Conservation (phyloP, 2,329 filamentous ascomycete species). For the Alternaria alternata region DNA sequence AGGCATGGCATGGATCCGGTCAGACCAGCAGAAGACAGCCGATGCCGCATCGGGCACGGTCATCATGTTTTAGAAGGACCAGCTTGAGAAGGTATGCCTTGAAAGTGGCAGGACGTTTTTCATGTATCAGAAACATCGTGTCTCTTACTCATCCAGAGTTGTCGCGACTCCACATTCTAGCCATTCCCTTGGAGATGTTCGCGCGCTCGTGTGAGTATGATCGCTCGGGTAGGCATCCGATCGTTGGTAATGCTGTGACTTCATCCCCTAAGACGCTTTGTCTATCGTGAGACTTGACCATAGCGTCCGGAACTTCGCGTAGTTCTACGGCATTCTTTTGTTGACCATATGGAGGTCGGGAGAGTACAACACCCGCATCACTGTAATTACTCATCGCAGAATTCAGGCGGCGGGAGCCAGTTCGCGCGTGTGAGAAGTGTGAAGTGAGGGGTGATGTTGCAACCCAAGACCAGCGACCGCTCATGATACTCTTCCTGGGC, state of each 20-base stretch:
- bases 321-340: slow-evolving; percentile 6
- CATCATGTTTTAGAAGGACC: background rate
- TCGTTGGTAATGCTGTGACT: slow-evolving; percentile 25
- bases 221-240: slow-evolving; percentile 27
- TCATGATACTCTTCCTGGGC: slow-evolving; percentile 14
- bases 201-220: slow-evolving; percentile 8
- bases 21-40: slow-evolving; percentile 27
- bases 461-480: slow-evolving; percentile 15
- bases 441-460: slow-evolving; percentile 4
- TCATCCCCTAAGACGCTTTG: background rate
- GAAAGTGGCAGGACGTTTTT: background rate
- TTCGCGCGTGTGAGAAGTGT: slow-evolving; percentile 9
- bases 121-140: background rate
- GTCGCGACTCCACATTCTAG: slow-evolving; percentile 2
- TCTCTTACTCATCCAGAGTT: background rate
- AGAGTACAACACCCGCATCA: slow-evolving; percentile 12
- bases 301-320: background rate
- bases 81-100: too few species aligned
- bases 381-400: slow-evolving; percentile 24
- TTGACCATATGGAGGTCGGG: slow-evolving; percentile 14
- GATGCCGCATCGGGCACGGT: slow-evolving; percentile 13
- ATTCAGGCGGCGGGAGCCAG: slow-evolving; percentile 8
- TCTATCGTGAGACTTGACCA: background rate
- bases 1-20: slow-evolving; percentile 24
- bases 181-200: background rate